Evolutionary conservation across 1,139 yeast species (phyloP), one percentile per base, ranked within the genome.

Genomic region (Pichia sp.): DNA sequence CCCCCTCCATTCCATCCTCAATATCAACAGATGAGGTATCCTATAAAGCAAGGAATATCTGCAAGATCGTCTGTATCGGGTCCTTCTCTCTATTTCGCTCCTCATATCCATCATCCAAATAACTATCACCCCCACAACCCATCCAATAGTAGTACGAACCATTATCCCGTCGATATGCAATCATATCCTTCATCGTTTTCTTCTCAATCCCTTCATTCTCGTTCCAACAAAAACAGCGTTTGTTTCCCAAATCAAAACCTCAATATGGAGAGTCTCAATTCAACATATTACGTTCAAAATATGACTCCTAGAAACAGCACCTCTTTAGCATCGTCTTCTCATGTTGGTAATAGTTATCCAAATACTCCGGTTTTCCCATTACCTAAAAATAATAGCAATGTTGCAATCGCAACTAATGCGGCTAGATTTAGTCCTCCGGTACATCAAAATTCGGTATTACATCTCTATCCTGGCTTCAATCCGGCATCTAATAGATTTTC

Each of bases 281-380:
- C 20, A 17, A n/a, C 10, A 15, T 28, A 20, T 17, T 20, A 22
- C 14, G 11, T 19, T 10, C 24, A 38, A 14, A 32, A 6, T 22
- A 12, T 31, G 21, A 32, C 41, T 5, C 45, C 41, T 14, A 42
- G 38, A 36, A 42, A 37, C 27, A 42, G 45, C 18, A n/a, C n/a
- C 19, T 40, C 38, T 12, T 24, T 22, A 10, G 27, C 27, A 24
- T 24, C 27, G 7, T 24, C 27, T 24, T 34, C 33, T 6, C 12
- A 35, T 30, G 32, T 21, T 21, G n/a, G 15, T 5, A 36, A 17
- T 30, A n/a, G 31, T n/a, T 38, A 31, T 22, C 12, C 34, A 3
- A 31, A 34, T 27, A 21, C 40, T 20, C 21, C 40, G 6, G 40
- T 14, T 10, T 38, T n/a, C 21, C 40, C 15, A 15, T 14, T n/a